These are phyloP conservation scores for Echites panduratus DNA, from an alignment of 257 asterid genomes.

Conservation along the genomic window DNA sequence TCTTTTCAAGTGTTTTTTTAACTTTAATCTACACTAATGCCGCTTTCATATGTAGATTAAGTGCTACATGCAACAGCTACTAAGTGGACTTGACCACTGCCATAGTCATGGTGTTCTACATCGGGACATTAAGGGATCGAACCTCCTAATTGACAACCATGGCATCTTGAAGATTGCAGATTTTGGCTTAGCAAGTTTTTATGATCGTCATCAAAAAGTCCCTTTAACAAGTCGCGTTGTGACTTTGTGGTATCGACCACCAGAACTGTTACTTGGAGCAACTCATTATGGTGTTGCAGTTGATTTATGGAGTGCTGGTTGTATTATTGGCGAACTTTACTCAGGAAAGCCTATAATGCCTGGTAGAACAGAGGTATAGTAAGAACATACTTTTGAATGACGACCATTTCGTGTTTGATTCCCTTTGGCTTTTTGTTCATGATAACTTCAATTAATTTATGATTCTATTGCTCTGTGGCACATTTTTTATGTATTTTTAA, in stretches of 20 bases:
- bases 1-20: background rate
- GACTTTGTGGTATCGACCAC: conserved; percentile 95
- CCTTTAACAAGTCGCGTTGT: conserved; percentile 92
- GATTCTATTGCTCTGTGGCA: background rate
- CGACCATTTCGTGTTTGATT: background rate
- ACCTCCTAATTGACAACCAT: conserved; percentile 65
- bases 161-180: conserved; percentile 89
- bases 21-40: conserved; percentile 1
- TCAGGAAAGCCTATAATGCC: conserved; percentile 90
- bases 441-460: background rate
- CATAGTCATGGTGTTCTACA: conserved; percentile 75
- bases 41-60: conserved; percentile 41
- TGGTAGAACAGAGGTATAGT: conserved; percentile 85
- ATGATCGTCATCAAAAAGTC: conserved; percentile 39
- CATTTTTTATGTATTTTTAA: background rate
- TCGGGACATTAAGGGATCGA: conserved; percentile 88
- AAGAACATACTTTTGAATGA: background rate
- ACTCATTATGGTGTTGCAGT: conserved; percentile 76
- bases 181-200: conserved; percentile 86
- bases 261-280: conserved; percentile 90
- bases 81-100: conserved; percentile 78
- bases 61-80: conserved; percentile 86
- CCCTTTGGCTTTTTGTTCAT: background rate
- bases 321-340: conserved; percentile 84
- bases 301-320: conserved; percentile 91